These are phyloP conservation scores for Canna indica DNA, from an alignment of 176 grass and related monocot species.

Conservation along the genomic window DNA sequence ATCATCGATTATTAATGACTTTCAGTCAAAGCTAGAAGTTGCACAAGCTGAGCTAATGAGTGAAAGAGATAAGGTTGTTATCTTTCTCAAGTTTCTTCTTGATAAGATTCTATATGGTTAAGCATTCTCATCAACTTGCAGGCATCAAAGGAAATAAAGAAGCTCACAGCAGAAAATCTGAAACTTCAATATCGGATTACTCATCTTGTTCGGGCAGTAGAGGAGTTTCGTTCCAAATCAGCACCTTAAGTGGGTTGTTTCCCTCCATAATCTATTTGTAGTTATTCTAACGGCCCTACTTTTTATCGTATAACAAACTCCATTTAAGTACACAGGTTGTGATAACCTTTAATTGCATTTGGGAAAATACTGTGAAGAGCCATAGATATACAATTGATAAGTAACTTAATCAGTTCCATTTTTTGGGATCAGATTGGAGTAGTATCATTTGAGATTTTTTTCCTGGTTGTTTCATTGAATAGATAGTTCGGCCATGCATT, in stretches of 20 bases:
- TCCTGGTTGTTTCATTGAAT: no score
- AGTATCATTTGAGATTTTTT: no score
- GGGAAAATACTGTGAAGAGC: no score
- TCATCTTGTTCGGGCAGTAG: constrained; percentile 54
- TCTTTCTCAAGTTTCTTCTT: not conserved
- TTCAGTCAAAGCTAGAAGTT: constrained; percentile 17
- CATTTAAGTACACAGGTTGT: not conserved
- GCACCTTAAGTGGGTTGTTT: constrained; percentile 15
- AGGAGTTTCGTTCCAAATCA: constrained; percentile 43
- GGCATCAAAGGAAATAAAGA: constrained; percentile 48
- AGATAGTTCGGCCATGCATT: no score
- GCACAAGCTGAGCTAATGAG: constrained; percentile 8
- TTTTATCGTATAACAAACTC: not conserved
- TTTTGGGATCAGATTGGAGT: no score
- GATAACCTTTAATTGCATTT: not conserved
- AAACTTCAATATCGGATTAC: constrained; percentile 64
- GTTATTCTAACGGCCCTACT: not conserved
- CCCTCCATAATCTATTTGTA: not conserved
- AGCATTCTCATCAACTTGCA: not conserved
- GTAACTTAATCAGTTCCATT: no score
- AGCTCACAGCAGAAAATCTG: constrained; percentile 51
- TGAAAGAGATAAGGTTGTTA: constrained; percentile 11
- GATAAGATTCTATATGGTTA: not conserved
- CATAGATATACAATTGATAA: no score
- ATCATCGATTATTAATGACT: constrained; percentile 4